Percentiles rank a stretch among this genome's conserved stretches.
These are phyloP conservation scores for Colletotrichum sp. DNA, from an alignment of 2,329 filamentous ascomycete species.

Conservation along the genomic window DNA sequence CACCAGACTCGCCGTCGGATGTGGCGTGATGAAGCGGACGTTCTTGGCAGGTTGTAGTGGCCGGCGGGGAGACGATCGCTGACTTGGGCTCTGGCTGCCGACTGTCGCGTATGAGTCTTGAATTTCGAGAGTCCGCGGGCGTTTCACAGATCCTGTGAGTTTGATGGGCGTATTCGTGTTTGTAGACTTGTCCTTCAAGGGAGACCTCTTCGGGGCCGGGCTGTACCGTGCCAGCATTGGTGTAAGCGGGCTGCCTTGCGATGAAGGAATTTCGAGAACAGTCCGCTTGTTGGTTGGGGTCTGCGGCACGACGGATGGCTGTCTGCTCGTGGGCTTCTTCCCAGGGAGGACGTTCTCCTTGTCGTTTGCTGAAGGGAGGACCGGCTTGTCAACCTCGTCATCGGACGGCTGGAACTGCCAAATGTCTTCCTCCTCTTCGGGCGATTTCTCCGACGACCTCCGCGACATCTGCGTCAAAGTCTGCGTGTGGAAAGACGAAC, in stretches of 20 bases:
- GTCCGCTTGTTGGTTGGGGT: conserved; percentile 40
- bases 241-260: conserved; percentile 46
- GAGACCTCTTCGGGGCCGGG: conserved; percentile 37
- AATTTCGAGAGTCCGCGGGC: conserved; percentile 40
- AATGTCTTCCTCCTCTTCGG: conserved; percentile 3
- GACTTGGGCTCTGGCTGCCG: conserved; percentile 13
- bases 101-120: conserved; percentile 49
- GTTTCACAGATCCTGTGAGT: conserved; percentile 22
- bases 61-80: conserved; percentile 16
- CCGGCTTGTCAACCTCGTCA: conserved; percentile 34
- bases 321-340: conserved; percentile 30
- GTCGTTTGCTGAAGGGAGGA: conserved; percentile 45
- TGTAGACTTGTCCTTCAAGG: conserved; percentile 39
- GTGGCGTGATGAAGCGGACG: conserved; percentile 20
- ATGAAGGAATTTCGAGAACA: conserved; percentile 49
- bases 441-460: conserved; percentile 42
- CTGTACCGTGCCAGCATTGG: conserved; percentile 45
- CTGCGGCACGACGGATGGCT: conserved; percentile 41
- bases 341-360: conserved; percentile 23
- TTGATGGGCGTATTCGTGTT: conserved; percentile 21
- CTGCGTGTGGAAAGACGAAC: conserved; percentile 43
- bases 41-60: conserved; percentile 25
- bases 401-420: conserved; percentile 41
- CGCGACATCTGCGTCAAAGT: conserved; percentile 48
- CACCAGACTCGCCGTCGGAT: conserved; percentile 9